Evolutionary conservation across 331 rosid species (phyloP), one percentile per base, ranked within the genome.

Genomic region (Telfairia occidentalis): DNA sequence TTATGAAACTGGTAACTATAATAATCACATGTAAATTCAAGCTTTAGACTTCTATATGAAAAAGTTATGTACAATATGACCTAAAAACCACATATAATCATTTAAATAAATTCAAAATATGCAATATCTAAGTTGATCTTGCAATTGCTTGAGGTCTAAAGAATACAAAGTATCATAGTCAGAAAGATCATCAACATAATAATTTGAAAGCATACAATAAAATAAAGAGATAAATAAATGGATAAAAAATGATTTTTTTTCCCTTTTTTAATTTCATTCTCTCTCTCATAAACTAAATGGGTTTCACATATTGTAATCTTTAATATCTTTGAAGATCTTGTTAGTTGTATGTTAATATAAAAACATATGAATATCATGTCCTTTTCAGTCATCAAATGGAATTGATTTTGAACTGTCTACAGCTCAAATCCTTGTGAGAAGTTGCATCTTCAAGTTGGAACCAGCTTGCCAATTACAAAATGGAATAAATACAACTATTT

Each of bases 361-460:
- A 19, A 38, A n/a, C 6, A 61, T 61, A 3, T 61, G 53, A 28
- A 48, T n/a, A 70, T 26, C 1, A 28, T 6, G 42, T 70, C 58
- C 8, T 45, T 70, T 46, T 70, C 42, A 18, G 21, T 3, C 75
- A 70, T 70, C 18, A 28, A 42, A 24, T 42, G 37, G 74, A 42
- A 28, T 26, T 26, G 16, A 46, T 26, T 70, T 70, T 45, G 3
- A 15, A 70, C 16, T 9, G 43, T 70, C 21, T 8, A 70, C 75
- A 29, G 75, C 75, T 70, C 57, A 70, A 70, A 16, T 29, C 75
- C 43, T 28, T 70, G 55, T 18, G 34, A 40, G 58, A 46, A 70
- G 16, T 26, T 26, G 42, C 38, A 70, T 70, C 58, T 28, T 70
- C 16, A 70, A 70, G 75, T 70, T 70, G 59, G 75, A 70, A 70